These are phyloP conservation scores for Ustulina deusta DNA, from an alignment of 2,329 filamentous ascomycete genomes.

Conservation along the genomic window DNA sequence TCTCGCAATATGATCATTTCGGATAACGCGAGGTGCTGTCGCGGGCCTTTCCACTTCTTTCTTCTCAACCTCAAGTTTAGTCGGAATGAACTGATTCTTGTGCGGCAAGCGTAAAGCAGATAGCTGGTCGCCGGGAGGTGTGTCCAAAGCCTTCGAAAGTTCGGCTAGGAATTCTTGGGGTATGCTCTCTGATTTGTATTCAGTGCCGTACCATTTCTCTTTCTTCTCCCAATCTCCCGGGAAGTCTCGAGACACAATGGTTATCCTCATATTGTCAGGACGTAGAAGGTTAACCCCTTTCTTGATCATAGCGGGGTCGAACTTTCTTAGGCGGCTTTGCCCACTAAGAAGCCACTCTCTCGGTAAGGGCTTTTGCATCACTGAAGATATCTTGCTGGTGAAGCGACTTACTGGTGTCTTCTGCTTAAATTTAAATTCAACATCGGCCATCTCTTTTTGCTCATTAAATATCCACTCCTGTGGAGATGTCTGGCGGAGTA, in stretches of 20 bases:
- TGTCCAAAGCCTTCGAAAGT: constrained; percentile 72
- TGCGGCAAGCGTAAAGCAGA: constrained; percentile 85
- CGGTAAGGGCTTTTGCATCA: constrained; percentile 92
- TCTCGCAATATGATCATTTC: constrained; percentile 82
- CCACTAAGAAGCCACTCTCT: constrained; percentile 90
- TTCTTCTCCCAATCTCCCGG: constrained; percentile 87
- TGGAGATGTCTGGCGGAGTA: constrained; percentile 82
- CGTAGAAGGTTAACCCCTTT: constrained; percentile 78
- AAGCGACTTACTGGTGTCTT: constrained; percentile 92
- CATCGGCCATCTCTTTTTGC: constrained; percentile 88
- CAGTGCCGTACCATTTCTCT: constrained; percentile 98
- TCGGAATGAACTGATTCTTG: constrained; percentile 95
- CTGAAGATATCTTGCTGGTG: constrained; percentile 83
- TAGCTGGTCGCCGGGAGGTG: constrained; percentile 69
- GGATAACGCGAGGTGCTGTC: constrained; percentile 81
- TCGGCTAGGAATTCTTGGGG: constrained; percentile 79
- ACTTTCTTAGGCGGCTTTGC: constrained; percentile 79
- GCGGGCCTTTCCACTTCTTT: constrained; percentile 83
- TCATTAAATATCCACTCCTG: constrained; percentile 96
- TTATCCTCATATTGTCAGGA: constrained; percentile 90
- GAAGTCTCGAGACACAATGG: constrained; percentile 83
- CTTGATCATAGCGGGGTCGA: constrained; percentile 81
- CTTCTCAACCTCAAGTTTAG: constrained; percentile 92
- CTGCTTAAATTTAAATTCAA: constrained; percentile 95
- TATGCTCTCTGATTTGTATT: constrained; percentile 87